Percentiles rank a stretch among this genome's conserved stretches.
These are phyloP conservation scores for Hericium erinaceus DNA, from an alignment of 768 basidiomycete species.

Conservation along the genomic window DNA sequence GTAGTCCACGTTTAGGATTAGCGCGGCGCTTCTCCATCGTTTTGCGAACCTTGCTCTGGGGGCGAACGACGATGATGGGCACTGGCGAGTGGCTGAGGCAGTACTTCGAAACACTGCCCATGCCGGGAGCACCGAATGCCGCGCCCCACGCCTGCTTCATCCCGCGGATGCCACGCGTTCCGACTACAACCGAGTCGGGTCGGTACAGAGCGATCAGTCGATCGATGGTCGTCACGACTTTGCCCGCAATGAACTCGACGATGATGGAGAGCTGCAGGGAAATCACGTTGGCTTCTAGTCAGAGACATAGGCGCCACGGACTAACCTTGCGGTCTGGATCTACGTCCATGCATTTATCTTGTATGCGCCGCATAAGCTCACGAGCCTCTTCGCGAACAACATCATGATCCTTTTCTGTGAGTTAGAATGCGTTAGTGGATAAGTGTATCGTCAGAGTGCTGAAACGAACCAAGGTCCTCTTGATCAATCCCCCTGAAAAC, in stretches of 20 bases:
- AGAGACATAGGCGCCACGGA: neutral
- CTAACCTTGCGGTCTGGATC: constrained; percentile 68
- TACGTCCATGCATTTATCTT: constrained; percentile 69
- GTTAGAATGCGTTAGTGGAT: neutral
- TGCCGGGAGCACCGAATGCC: constrained; percentile 40
- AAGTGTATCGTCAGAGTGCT: neutral
- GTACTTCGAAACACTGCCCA: constrained; percentile 60
- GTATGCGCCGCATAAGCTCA: constrained; percentile 69
- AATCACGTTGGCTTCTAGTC: neutral
- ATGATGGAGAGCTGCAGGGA: constrained; percentile 69
- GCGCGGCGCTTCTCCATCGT: constrained; percentile 77
- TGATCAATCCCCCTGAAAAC: constrained; percentile 86
- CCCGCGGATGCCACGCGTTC: constrained; percentile 66
- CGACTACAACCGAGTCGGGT: constrained; percentile 88
- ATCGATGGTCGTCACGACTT: constrained; percentile 82
- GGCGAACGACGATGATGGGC: constrained; percentile 91
- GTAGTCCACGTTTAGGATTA: constrained; percentile 79
- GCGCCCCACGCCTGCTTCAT: constrained; percentile 45
- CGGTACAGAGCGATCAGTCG: constrained; percentile 88
- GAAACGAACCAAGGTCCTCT: constrained; percentile 65
- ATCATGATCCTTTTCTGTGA: constrained; percentile 64
- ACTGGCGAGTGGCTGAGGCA: constrained; percentile 90
- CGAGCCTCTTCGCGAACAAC: constrained; percentile 78
- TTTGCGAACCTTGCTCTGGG: constrained; percentile 81
- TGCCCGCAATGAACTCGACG: constrained; percentile 90